Evolutionary conservation across 345 rosid genomes (phyloP).

Genomic region (Abelmoschus esculentus): DNA sequence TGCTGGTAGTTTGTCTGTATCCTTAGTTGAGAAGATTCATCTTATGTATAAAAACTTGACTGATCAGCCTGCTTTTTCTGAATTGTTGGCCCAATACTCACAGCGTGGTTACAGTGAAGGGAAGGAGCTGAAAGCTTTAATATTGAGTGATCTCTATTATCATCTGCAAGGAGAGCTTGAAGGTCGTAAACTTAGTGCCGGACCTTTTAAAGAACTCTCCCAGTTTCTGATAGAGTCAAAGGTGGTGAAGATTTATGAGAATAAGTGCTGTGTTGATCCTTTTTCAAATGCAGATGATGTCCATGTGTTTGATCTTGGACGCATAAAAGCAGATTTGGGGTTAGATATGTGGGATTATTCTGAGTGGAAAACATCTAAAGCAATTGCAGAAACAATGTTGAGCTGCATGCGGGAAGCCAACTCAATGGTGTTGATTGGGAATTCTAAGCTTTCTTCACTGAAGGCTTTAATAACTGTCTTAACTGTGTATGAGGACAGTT

Average conservation of each 20-base stretch:
- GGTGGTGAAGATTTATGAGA: conserved; percentile 42
- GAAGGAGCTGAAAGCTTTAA: conserved; percentile 50
- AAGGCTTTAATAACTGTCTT: conserved; percentile 53
- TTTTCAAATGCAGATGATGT: conserved; percentile 22
- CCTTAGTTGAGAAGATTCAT: conserved; percentile 53
- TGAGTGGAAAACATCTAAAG: conserved; percentile 68
- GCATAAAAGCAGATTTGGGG: conserved; percentile 45
- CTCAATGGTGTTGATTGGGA: conserved; percentile 53
- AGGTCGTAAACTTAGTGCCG: conserved; percentile 55
- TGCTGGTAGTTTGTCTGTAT: conserved; percentile 56
- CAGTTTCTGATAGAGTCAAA: conserved; percentile 54
- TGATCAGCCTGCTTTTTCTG: conserved; percentile 64
- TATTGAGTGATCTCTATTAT: conserved; percentile 68
- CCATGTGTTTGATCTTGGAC: conserved; percentile 42
- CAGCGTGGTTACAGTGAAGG: conserved; percentile 71
- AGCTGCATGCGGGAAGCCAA: conserved; percentile 55
- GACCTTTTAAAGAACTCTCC: conserved; percentile 80
- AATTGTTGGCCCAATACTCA: conserved; percentile 56
- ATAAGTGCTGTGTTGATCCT: conserved; percentile 25
- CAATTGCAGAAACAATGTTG: conserved; percentile 53
- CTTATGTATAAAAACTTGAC: conserved; percentile 42
- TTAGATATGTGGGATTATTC: conserved; percentile 67
- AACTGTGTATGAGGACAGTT: conserved; percentile 43
- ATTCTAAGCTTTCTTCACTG: conserved; percentile 56
- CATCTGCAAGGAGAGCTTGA: conserved; percentile 69